Percentiles rank a stretch among this genome's conserved stretches.
These are phyloP conservation scores for Neurospora cerealis DNA, from an alignment of 495 filamentous ascomycete species.

Conservation along the genomic window DNA sequence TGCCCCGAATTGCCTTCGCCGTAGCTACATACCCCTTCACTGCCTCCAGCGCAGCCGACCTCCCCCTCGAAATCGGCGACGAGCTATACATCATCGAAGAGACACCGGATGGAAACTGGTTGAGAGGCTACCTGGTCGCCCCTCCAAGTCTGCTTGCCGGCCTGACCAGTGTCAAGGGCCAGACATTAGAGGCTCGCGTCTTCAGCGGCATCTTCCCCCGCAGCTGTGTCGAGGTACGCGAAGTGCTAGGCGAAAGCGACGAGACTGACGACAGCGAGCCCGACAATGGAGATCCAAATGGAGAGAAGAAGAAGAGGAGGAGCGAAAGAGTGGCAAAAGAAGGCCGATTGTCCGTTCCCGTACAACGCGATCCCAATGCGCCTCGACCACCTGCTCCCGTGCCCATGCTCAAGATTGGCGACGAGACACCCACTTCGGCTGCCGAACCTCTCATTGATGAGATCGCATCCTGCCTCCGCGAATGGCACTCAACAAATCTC, in stretches of 20 bases:
- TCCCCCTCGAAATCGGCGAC: conserved; percentile 95
- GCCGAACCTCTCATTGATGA: conserved; percentile 93
- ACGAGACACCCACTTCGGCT: conserved; percentile 82
- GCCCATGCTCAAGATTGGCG: conserved; percentile 93
- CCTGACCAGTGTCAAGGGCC: conserved; percentile 81
- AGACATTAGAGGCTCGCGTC: conserved; percentile 87
- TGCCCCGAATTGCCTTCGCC: conserved; percentile 95
- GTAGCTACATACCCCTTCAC: conserved; percentile 90
- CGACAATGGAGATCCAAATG: conserved; percentile 16
- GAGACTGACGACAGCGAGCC: conserved; percentile 34
- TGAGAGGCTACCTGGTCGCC: conserved; percentile 87
- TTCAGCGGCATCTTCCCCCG: conserved; percentile 95
- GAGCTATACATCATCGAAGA: conserved; percentile 98
- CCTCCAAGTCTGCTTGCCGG: conserved; percentile 89
- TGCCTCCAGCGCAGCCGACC: conserved; percentile 74
- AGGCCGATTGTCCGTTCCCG: conserved; percentile 26
- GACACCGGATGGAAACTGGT: conserved; percentile 78
- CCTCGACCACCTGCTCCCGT: conserved; percentile 85
- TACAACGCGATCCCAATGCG: conserved; percentile 44
- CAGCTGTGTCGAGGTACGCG: conserved; percentile 75
- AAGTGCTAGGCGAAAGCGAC: conserved; percentile 57
- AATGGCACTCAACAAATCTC: conserved; percentile 96
- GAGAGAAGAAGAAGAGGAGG: conserved; percentile 19
- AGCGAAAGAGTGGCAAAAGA: conserved; percentile 12
- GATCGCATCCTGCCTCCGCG: conserved; percentile 87